A percentile compares a stretch with the other conserved stretches of the same genome.
phyloP scores from a whole-genome alignment of 345 rosid species.

The Citrus australasica region DNA sequence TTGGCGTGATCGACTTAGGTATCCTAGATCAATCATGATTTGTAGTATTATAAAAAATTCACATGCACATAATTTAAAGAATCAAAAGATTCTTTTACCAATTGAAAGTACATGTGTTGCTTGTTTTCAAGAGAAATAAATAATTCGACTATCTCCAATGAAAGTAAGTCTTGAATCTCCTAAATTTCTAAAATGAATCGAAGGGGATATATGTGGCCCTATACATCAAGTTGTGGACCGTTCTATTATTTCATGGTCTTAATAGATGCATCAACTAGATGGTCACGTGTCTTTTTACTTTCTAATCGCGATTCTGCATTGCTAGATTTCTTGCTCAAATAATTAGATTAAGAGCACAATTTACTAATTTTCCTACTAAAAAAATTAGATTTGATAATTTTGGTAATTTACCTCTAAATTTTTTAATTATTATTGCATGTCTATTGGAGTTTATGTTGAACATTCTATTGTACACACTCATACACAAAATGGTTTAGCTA shows the following conservation, averaged over 20 bases:
- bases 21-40: too few relatives aligned
- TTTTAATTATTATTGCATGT: not conserved
- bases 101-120: too few relatives aligned
- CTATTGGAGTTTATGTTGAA: not conserved
- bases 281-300: not conserved
- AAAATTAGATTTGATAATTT: too few relatives aligned
- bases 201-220: not conserved
- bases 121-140: too few relatives aligned
- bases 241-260: not conserved
- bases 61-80: too few relatives aligned
- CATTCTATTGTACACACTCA: not conserved
- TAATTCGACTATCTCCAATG: too few relatives aligned
- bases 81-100: too few relatives aligned
- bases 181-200: too few relatives aligned
- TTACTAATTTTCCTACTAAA: too few relatives aligned
- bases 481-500: not conserved
- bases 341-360: not conserved
- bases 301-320: not conserved
- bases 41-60: too few relatives aligned
- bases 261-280: not conserved
- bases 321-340: not conserved
- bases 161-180: too few relatives aligned
- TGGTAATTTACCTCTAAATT: not conserved
- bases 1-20: too few relatives aligned
- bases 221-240: not conserved